Conservation (phyloP, 202 grass and related monocot species). For the Panicum hallii region DNA sequence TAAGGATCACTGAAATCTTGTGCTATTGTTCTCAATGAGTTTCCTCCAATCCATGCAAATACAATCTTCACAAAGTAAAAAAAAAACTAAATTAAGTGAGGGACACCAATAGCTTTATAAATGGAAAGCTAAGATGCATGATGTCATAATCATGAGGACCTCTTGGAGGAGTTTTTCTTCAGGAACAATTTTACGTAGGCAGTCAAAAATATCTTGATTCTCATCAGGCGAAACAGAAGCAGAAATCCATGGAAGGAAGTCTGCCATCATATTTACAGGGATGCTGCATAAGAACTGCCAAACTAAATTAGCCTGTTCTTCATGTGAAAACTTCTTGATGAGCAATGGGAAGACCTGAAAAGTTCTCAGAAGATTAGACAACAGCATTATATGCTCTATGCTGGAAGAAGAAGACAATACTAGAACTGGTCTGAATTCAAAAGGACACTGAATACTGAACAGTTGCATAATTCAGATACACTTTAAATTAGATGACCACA, state of each 20-base stretch:
- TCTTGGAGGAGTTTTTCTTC: constrained; percentile 90
- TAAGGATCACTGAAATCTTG: constrained; percentile 34
- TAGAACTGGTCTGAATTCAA: background rate
- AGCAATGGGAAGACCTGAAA: constrained; percentile 88
- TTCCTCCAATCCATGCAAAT: constrained; percentile 83
- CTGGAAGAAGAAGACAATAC: background rate
- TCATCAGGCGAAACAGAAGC: constrained; percentile 79
- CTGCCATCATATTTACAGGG: constrained; percentile 83
- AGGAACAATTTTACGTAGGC: constrained; percentile 78
- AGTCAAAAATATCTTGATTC: constrained; percentile 74
- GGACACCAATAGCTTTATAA: background rate
- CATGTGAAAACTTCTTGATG: constrained; percentile 78
- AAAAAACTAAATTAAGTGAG: constrained; percentile 7
- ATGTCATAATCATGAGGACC: constrained; percentile 46
- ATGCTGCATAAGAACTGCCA: constrained; percentile 97
- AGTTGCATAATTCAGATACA: background rate
- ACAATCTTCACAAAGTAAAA: constrained; percentile 66
- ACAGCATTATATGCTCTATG: background rate
- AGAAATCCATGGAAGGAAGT: constrained; percentile 94
- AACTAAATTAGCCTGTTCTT: constrained; percentile 91
- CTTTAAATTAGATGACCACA: constrained; percentile 4
- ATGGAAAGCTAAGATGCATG: constrained; percentile 18
- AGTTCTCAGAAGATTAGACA: constrained; percentile 32
- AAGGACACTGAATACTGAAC: background rate
- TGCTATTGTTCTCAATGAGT: constrained; percentile 44